Conservation (phyloP, 306 rosid species). For the Ochetophila trinervis region DNA sequence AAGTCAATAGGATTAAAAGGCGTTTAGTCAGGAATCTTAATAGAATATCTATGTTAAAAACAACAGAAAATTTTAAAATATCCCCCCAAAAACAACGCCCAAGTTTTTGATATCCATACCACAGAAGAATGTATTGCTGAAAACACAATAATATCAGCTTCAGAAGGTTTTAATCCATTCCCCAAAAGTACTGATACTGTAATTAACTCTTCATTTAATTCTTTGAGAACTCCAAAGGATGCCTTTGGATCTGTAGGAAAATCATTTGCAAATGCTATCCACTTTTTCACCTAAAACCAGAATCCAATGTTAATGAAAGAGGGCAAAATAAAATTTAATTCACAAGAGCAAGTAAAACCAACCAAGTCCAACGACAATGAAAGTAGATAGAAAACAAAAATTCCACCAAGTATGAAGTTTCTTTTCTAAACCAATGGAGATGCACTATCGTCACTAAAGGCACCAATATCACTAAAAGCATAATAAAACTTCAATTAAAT, state of each 20-base stretch:
- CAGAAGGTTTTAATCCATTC: constrained; percentile 65
- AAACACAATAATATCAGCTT: constrained; percentile 74
- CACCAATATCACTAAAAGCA: neutral
- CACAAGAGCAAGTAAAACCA: neutral
- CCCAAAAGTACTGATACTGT: constrained; percentile 67
- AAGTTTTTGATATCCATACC: constrained; percentile 41
- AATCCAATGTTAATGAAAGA: constrained; percentile 10
- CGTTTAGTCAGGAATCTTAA: constrained; percentile 2
- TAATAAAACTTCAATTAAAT: neutral
- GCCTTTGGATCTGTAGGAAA: constrained; percentile 50
- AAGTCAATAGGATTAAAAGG: constrained; percentile 22
- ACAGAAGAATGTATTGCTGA: constrained; percentile 63
- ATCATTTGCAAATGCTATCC: constrained; percentile 69
- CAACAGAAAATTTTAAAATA: neutral
- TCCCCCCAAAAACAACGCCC: neutral
- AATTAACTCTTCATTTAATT: constrained; percentile 57
- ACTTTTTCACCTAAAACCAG: constrained; percentile 53
- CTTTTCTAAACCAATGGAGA: too few species aligned
- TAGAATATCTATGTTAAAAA: neutral
- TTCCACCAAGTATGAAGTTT: too few species aligned
- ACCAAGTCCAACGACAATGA: neutral
- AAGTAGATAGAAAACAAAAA: neutral
- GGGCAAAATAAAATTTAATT: neutral
- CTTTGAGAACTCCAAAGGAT: constrained; percentile 54
- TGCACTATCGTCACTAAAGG: too few species aligned